Percentiles rank a stretch among this genome's conserved stretches.
These are phyloP conservation scores for Fusarium musae DNA, from an alignment of 2,329 filamentous ascomycete species.

Conservation along the genomic window DNA sequence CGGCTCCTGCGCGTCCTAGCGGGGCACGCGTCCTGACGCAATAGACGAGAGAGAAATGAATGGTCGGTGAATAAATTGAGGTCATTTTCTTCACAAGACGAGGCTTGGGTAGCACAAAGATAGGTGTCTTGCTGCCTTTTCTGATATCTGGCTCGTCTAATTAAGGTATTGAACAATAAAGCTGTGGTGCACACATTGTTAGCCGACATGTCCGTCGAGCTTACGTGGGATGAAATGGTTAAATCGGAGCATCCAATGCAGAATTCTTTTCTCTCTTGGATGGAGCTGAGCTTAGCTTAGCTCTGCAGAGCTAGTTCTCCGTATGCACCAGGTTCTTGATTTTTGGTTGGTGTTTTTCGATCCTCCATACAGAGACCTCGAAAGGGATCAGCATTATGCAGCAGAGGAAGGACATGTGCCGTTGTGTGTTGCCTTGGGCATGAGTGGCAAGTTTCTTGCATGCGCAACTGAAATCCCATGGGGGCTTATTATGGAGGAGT, in stretches of 20 bases:
- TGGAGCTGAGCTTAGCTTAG: conserved; percentile 14
- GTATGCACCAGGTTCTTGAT: neutral
- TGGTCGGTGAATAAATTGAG: conserved; percentile 21
- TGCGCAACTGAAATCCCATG: conserved; percentile 17
- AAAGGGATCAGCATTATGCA: conserved; percentile 19
- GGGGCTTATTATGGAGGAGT: conserved; percentile 23
- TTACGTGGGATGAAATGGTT: conserved; percentile 19
- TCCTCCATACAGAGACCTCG: conserved; percentile 3
- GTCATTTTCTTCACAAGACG: conserved; percentile 7
- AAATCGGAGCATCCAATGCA: neutral
- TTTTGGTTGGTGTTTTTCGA: conserved; percentile 20
- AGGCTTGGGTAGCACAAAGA: neutral
- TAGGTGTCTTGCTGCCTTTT: neutral
- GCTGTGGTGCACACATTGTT: conserved; percentile 15
- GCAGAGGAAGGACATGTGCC: conserved; percentile 4
- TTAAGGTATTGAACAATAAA: neutral
- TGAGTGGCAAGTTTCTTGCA: conserved; percentile 23
- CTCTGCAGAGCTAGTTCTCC: conserved; percentile 10
- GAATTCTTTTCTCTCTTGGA: neutral
- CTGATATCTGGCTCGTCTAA: conserved; percentile 16
- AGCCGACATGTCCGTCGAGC: conserved; percentile 19
- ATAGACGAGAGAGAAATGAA: conserved; percentile 13
- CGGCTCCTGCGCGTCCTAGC: conserved; percentile 22
- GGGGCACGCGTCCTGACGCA: conserved; percentile 31
- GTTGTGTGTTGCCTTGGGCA: conserved; percentile 16